Base-by-base conservation (phyloP, 352 stramenopile species). In the Phytophthora pistaciae region DNA sequence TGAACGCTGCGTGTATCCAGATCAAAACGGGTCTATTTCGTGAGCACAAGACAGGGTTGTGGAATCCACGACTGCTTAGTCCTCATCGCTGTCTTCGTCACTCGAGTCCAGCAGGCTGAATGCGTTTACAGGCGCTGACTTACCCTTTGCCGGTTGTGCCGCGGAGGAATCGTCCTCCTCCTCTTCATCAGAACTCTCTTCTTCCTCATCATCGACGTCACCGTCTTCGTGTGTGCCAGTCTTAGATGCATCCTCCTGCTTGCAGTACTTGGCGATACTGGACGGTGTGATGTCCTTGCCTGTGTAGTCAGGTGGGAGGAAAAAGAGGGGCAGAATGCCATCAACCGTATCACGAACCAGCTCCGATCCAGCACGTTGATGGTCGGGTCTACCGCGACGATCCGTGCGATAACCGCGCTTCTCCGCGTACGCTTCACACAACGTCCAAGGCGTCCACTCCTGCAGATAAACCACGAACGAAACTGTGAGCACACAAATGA, bases 21-120 rank as follows among this genome's bases (percentile, higher is more conserved):
- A 50, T 66, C n/a, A 74, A 59, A 70, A 59, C 21, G 38, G 27
- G 44, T 74, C 56, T 72, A 65, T 65, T 64, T 69, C 49, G 50
- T 57, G 33, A 52, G 16, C 10, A 36, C 16, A 10, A 20, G 48
- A 29, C 21, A 55, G 21, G 16, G 3, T 36, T 9, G 38, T 8
- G 42, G n/a, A 29, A 38, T 55, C 23, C 20, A 16, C 38, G 14
- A 53, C 25, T 55, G 36, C 31, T 66, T 33, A 75, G 40, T 83
- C 76, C 16, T 80, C 73, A 25, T 80, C 68, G 57, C 75, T 83
- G 20, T 82, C 78, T 56, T 90, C 80, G 65, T 97, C 91, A 72
- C 95, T 97, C 18, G 79, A 84, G 68, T 97, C 89, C 20, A 98
- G 70, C 21, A 96, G 68, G 50, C 83, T 81, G 65, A 98, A 93